Conservation (phyloP, 2,329 filamentous ascomycete genomes). For the Fusarium graminum region DNA sequence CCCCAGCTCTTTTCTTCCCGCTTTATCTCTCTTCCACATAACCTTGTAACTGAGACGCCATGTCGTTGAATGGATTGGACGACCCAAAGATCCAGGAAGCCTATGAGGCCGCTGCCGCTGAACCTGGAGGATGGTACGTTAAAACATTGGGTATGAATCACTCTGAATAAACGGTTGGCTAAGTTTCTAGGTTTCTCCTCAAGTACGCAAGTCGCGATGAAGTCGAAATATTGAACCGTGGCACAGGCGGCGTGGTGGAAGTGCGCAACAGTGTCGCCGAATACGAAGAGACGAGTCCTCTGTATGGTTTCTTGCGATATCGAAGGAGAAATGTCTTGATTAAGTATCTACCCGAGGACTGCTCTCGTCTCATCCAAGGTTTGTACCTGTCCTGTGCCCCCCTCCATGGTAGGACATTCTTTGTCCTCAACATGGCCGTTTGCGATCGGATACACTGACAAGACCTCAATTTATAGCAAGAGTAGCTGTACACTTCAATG, state of each 20-base stretch:
- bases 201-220: slow-evolving; percentile 93
- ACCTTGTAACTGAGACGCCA: slow-evolving; percentile 57
- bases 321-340: slow-evolving; percentile 89
- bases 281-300: slow-evolving; percentile 86
- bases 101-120: slow-evolving; percentile 81
- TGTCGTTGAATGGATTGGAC: slow-evolving; percentile 98
- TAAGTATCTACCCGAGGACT: slow-evolving; percentile 91
- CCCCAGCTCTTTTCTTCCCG: slow-evolving; percentile 9
- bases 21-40: slow-evolving; percentile 15
- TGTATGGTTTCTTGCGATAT: slow-evolving; percentile 94
- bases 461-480: slow-evolving; percentile 70
- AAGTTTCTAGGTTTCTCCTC: slow-evolving; percentile 82
- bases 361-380: slow-evolving; percentile 95
- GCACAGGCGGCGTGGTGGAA: slow-evolving; percentile 86
- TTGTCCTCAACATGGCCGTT: neutral
- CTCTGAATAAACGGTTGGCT: neutral
- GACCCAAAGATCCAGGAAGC: slow-evolving; percentile 83
- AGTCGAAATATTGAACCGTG: slow-evolving; percentile 80
- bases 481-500: slow-evolving; percentile 79
- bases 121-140: slow-evolving; percentile 93
- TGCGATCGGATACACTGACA: slow-evolving; percentile 31
- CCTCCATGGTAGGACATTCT: neutral
- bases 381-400: slow-evolving; percentile 50
- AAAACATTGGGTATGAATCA: neutral
- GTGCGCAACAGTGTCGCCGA: slow-evolving; percentile 81